A percentile compares a stretch with the other conserved stretches of the same genome.
phyloP scores from a whole-genome alignment of 2,329 filamentous ascomycete species.

The Arthrinium puccinioides region DNA sequence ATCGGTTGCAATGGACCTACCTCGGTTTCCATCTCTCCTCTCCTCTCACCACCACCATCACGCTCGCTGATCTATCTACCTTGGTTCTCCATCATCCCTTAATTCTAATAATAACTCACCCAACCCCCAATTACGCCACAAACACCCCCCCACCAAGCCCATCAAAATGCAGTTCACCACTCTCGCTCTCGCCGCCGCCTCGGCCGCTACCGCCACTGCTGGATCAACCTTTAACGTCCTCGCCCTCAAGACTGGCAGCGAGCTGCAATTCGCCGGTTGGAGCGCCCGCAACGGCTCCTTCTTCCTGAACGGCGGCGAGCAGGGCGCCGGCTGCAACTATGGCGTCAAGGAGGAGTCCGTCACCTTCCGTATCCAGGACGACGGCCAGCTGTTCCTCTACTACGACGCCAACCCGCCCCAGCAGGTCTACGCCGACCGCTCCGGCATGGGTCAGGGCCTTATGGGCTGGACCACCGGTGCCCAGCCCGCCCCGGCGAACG shows the following conservation, averaged over 20 bases:
- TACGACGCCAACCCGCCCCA: slow-evolving; percentile 31
- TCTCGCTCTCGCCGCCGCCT: slow-evolving; percentile 1
- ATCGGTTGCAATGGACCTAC: too few relatives aligned
- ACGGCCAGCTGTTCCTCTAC: slow-evolving; percentile 42
- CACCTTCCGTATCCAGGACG: slow-evolving; percentile 38
- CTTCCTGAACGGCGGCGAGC: slow-evolving; percentile 32
- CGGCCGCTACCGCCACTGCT: slow-evolving; percentile 15
- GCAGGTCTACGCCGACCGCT: slow-evolving; percentile 46
- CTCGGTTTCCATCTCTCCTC: too few relatives aligned
- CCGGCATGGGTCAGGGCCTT: slow-evolving; percentile 44
- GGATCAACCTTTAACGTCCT: slow-evolving; percentile 37
- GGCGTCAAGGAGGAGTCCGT: slow-evolving; percentile 30
- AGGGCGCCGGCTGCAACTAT: slow-evolving; percentile 41
- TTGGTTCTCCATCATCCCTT: too few relatives aligned
- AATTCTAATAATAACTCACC: slow-evolving; percentile 1
- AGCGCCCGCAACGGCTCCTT: slow-evolving; percentile 37
- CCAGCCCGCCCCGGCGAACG: slow-evolving; percentile 28
- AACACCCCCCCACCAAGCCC: neutral
- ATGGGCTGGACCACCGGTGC: slow-evolving; percentile 40
- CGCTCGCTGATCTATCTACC: too few relatives aligned
- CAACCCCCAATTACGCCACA: neutral
- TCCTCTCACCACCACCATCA: too few relatives aligned
- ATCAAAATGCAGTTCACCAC: slow-evolving; percentile 3
- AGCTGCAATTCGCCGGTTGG: slow-evolving; percentile 37
- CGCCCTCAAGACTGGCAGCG: slow-evolving; percentile 40